A percentile compares a stretch with the other conserved stretches of the same genome.
Evolutionary conservation across 192 early-diverging fungal genomes (phyloP).

Genomic region (Thoreauomyces humboldtii): DNA sequence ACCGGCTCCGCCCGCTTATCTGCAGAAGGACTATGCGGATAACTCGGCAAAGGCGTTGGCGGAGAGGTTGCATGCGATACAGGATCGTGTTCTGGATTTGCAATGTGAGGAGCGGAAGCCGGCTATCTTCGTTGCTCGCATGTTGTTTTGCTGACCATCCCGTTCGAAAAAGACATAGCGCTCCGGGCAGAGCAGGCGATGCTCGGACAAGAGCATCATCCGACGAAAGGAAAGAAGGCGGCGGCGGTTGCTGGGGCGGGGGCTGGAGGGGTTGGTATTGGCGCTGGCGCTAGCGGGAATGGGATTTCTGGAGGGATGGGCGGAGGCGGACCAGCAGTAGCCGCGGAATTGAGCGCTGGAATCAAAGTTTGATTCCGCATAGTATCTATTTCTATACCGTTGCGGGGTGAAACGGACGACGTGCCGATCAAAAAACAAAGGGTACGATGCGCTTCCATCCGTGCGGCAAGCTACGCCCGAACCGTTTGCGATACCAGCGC

Average conservation of each 20-base stretch:
- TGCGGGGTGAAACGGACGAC: neutral
- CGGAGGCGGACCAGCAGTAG: neutral
- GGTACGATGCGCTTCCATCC: conserved; percentile 24
- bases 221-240: conserved; percentile 2
- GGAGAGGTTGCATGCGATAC: conserved; percentile 56
- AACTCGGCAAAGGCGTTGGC: conserved; percentile 34
- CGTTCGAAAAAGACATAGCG: conserved; percentile 32
- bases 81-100: conserved; percentile 51
- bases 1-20: neutral
- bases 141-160: neutral
- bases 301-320: neutral
- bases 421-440: neutral
- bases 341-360: too few species aligned
- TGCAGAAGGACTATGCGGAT: conserved; percentile 23
- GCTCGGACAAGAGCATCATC: conserved; percentile 13
- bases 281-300: too few species aligned
- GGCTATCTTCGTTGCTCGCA: neutral
- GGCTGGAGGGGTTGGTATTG: too few species aligned
- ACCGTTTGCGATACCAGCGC: conserved; percentile 63
- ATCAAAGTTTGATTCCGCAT: neutral
- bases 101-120: conserved; percentile 31
- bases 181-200: conserved; percentile 41
- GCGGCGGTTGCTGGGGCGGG: neutral
- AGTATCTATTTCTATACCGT: too few species aligned
- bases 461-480: conserved; percentile 38